Evolutionary conservation across 176 grass and related monocot genomes (phyloP), one percentile per base, ranked within the genome.

Genomic region (Saccharum spontaneum): DNA sequence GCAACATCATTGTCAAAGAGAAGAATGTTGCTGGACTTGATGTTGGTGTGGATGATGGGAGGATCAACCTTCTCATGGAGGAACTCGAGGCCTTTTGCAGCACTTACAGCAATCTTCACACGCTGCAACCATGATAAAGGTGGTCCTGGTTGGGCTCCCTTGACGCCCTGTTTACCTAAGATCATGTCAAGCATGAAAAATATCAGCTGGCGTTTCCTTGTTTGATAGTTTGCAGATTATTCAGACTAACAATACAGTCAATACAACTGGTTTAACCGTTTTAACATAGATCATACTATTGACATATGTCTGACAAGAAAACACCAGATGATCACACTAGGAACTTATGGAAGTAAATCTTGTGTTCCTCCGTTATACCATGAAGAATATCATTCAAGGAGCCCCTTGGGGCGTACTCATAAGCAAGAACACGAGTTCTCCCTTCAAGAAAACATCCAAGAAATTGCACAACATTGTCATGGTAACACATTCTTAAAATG

Each of bases 11-110:
- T 67, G 4, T 86, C 86, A 69, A 92, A 92, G 67, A 93, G 76
- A 40, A 93, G 55, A 23, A 93, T 93, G 60, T 90, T 93, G 33
- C 91, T 93, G 5, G 91, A 93, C 59, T 90, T 93, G 37, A 93
- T 88, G 81, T 90, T 85, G 36, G 54, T 77, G 81, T 93, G 91
- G 33, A 90, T 80, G 30, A 92, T 44, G 16, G 22, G 67, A n/a
- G 90, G 86, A 7, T 80, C 73, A n/a, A 67, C 67, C 74, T 86
- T 86, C 66, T 86, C 74, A 33, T 89, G 86, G 54, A 92, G 86
- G 83, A 89, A 92, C 74, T 92, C 83, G 13, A 89, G 73, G 15
- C 90, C 90, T 82, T 48, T 65, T 26, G 90, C 90, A n/a, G 79
- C 83, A 10, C 90, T 59, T 18, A 86, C 11, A 0, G 90, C 90